These are phyloP conservation scores for Acanthamoeba triangularis DNA, from an alignment of 208 protist genomes.

Conservation along the genomic window DNA sequence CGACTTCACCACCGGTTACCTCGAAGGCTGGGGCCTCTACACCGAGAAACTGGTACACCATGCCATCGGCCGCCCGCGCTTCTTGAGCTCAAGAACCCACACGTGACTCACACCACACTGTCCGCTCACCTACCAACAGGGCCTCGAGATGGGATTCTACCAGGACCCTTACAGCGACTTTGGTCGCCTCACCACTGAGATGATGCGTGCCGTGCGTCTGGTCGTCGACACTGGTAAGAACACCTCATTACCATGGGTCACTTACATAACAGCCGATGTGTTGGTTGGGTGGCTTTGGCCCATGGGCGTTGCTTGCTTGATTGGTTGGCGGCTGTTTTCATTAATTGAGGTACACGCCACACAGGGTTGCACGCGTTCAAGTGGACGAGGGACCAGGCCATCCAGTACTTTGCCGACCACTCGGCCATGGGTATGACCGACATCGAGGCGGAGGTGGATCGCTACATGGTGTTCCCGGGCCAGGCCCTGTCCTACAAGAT, in stretches of 20 bases:
- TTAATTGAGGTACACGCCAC: background rate
- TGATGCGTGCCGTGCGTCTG: slow-evolving; percentile 69
- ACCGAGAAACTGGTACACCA: slow-evolving; percentile 13
- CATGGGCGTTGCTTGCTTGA: too few relatives aligned
- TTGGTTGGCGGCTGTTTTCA: background rate
- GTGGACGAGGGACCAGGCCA: slow-evolving; percentile 78
- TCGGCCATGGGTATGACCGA: background rate
- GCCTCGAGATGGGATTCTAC: slow-evolving; percentile 8
- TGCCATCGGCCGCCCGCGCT: too few relatives aligned
- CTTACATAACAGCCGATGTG: too few relatives aligned
- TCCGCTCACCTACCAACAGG: background rate
- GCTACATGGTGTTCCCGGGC: slow-evolving; percentile 82
- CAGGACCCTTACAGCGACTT: slow-evolving; percentile 68
- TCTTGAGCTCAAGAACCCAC: too few relatives aligned
- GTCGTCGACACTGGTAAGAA: slow-evolving; percentile 78
- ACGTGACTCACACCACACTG: background rate
- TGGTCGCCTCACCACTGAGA: slow-evolving; percentile 6
- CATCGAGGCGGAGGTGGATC: slow-evolving; percentile 72
- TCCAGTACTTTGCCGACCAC: slow-evolving; percentile 78
- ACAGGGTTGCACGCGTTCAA: slow-evolving; percentile 67
- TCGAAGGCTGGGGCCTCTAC: slow-evolving; percentile 82
- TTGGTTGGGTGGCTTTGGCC: too few relatives aligned
- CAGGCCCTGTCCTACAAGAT: slow-evolving; percentile 81
- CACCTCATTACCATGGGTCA: too few relatives aligned
- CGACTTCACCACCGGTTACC: slow-evolving; percentile 71